phyloP scores from a whole-genome alignment of 345 rosid genomes.

The Brassica incana region DNA sequence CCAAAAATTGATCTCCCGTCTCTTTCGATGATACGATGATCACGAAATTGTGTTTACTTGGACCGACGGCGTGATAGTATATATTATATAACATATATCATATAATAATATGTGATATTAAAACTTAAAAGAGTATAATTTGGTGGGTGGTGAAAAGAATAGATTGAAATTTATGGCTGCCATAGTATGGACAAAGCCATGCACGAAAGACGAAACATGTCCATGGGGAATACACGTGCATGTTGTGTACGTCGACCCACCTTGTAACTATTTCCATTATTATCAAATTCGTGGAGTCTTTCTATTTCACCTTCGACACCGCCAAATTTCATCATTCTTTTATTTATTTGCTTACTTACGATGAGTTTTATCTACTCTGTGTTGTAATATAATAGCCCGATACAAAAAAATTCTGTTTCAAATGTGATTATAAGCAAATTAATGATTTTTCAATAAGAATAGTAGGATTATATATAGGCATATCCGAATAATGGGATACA shows the following conservation, averaged over 20 bases:
- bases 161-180: slow-evolving; percentile 31
- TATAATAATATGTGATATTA: background rate
- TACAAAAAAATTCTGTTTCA: background rate
- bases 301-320: slow-evolving; percentile 29
- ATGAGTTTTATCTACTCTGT: background rate
- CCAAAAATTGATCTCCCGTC: background rate
- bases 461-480: too few species aligned
- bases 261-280: slow-evolving; percentile 28
- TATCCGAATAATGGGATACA: too few species aligned
- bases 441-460: background rate
- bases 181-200: slow-evolving; percentile 32
- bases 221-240: slow-evolving; percentile 43
- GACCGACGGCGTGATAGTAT: slow-evolving; percentile 11
- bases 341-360: background rate
- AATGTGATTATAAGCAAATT: background rate
- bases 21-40: background rate
- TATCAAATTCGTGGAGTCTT: slow-evolving; percentile 31
- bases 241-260: slow-evolving; percentile 39
- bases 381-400: background rate
- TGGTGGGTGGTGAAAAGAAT: slow-evolving; percentile 23
- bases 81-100: background rate
- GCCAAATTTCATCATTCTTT: slow-evolving; percentile 17
- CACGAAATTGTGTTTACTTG: background rate
- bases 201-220: slow-evolving; percentile 42
- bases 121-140: slow-evolving; percentile 3